Evolutionary conservation across 2,329 filamentous ascomycete genomes (phyloP).

Genomic region (Talaromyces sp.): DNA sequence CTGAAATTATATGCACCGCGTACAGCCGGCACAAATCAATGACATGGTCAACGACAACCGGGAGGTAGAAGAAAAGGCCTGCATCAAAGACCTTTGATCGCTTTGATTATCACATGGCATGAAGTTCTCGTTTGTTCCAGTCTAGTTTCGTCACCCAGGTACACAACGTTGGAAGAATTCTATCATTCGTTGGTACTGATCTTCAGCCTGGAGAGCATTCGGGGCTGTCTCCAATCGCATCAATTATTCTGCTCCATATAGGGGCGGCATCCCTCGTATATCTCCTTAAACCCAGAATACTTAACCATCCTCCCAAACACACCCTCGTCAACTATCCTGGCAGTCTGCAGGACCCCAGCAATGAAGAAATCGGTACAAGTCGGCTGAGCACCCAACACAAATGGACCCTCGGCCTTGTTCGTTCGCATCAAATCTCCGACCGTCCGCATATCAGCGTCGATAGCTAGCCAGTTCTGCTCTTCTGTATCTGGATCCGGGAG

Average conservation of each 20-base stretch:
- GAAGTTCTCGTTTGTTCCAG: no score
- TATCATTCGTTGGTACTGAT: no score
- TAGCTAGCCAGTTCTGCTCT: conserved; percentile 12
- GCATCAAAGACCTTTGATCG: no score
- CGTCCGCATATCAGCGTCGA: conserved; percentile 22
- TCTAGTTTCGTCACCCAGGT: no score
- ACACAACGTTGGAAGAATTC: no score
- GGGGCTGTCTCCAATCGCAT: not conserved
- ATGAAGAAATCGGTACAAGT: conserved; percentile 40
- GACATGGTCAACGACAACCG: no score
- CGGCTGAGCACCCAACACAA: conserved; percentile 35
- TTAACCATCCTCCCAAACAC: conserved; percentile 25
- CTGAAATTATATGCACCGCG: no score
- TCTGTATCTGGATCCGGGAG: not conserved
- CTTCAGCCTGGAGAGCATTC: not conserved
- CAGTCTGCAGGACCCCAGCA: conserved; percentile 32
- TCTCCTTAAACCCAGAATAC: conserved; percentile 22
- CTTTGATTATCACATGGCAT: no score
- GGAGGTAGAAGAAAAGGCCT: no score
- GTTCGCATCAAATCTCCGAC: conserved; percentile 32
- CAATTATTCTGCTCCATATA: conserved; percentile 8
- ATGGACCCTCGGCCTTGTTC: conserved; percentile 33
- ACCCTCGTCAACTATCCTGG: conserved; percentile 28
- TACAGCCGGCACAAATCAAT: no score
- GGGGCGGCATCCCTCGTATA: conserved; percentile 9